Base-by-base conservation (phyloP, 306 rosid species). In the Pachyrhizus erosus region DNA sequence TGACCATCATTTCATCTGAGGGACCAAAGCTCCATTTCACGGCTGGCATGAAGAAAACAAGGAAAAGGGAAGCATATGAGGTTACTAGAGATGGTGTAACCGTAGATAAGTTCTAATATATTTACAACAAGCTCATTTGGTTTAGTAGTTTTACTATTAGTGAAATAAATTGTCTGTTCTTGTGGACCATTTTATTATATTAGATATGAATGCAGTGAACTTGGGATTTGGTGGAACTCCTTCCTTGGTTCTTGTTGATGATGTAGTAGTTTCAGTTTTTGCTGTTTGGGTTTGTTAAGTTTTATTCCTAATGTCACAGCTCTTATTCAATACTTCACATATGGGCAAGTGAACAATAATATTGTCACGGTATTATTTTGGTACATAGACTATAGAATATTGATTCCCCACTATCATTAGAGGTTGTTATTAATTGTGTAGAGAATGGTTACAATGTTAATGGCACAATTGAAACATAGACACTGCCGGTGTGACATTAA, bases 11-110 rank as follows among this genome's bases (percentile, higher is more conserved):
- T 80, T 54, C 97, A 29, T 90, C 97, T 0, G 92, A 91, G 14
- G 92, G 93, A 88, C 69, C 98, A 18, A 96, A 96, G 90, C 88
- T 96, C 37, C 82, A 90, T 82, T 96, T 96, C 91, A 69, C 79
- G 0, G 99, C 93, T 37, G 99, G 99, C 23, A 87, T 96, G 96
- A 92, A 89, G 93, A 96, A 91, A 91, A 80, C 89, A 87, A 92
- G 97, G 91, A 91, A 84, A 31, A 93, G 97, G 74, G 99, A 89
- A 57, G 94, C 92, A 5, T 96, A 93, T 45, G 99, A 92, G 88
- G 90, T 90, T 54, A 89, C 89, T 61, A 89, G 99, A 83, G 97
- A 96, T 75, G 97, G 98, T 57, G 79, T 96, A 39, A 45, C 52
- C 17, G 86, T 96, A 9, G 98, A 92, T 7, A 96, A 93, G 78